A percentile compares a stretch with the other conserved stretches of the same genome.
Evolutionary conservation across 768 basidiomycete genomes (phyloP).

Genomic region (Hortiboletus campestris): DNA sequence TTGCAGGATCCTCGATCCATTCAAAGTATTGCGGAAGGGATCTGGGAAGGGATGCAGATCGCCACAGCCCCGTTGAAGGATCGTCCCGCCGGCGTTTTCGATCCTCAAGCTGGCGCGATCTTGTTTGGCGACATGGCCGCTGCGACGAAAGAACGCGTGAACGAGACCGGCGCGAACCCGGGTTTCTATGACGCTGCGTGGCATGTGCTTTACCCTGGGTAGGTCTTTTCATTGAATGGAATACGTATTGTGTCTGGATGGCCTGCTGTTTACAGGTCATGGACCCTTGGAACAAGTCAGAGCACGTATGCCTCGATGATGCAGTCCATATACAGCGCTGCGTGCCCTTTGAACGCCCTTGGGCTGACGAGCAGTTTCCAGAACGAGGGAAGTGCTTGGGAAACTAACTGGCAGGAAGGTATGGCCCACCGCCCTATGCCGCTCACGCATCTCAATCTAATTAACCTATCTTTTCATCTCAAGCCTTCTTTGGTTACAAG

Average conservation of each 20-base stretch:
- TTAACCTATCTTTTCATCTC: background rate
- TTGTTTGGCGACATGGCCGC: slow-evolving; percentile 17
- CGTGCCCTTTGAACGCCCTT: slow-evolving; percentile 5
- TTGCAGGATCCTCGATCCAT: slow-evolving; percentile 2
- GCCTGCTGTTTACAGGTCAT: slow-evolving; percentile 3
- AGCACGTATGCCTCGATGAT: background rate
- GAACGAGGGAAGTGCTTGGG: slow-evolving; percentile 19
- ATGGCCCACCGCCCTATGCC: too few relatives aligned
- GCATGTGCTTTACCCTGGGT: slow-evolving; percentile 11
- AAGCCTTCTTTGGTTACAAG: slow-evolving; percentile 21
- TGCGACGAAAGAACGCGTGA: slow-evolving; percentile 2
- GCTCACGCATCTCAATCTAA: background rate
- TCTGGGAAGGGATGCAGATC: slow-evolving; percentile 17
- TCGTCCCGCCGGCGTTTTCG: background rate
- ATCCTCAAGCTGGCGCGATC: background rate
- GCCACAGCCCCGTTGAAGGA: background rate
- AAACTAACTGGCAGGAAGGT: slow-evolving; percentile 17
- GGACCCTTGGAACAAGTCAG: slow-evolving; percentile 10
- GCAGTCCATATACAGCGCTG: slow-evolving; percentile 1
- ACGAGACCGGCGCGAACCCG: slow-evolving; percentile 21
- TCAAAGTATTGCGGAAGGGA: slow-evolving; percentile 13
- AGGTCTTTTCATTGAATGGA: background rate
- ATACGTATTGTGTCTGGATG: background rate
- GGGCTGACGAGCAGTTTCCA: slow-evolving; percentile 19
- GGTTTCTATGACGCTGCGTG: slow-evolving; percentile 17